phyloP scores from a whole-genome alignment of 2,329 filamentous ascomycete genomes.

The Catunica adiposa region DNA sequence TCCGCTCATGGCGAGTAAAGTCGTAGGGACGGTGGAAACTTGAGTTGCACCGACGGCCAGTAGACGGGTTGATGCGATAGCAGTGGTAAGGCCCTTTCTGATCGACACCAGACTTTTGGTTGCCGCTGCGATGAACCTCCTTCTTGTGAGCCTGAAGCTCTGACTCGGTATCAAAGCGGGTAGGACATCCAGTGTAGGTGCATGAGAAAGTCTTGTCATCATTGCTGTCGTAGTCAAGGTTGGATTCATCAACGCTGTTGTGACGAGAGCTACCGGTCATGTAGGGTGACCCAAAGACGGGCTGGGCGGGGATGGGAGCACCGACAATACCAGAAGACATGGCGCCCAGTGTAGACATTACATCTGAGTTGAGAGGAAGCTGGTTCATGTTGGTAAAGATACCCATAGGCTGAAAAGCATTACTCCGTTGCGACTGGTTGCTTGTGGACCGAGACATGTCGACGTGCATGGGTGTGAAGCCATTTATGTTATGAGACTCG shows the following conservation, averaged over 20 bases:
- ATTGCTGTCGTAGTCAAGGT: neutral
- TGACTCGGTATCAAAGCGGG: slow-evolving; percentile 73
- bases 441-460: neutral
- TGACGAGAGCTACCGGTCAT: neutral
- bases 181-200: slow-evolving; percentile 79
- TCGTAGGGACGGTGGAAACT: slow-evolving; percentile 86
- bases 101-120: slow-evolving; percentile 29
- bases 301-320: too few species aligned
- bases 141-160: slow-evolving; percentile 91
- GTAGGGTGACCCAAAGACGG: too few species aligned
- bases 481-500: too few species aligned
- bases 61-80: slow-evolving; percentile 83
- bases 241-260: neutral
- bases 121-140: slow-evolving; percentile 73
- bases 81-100: slow-evolving; percentile 90
- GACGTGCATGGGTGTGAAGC: neutral
- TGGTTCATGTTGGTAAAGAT: too few species aligned
- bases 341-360: too few species aligned
- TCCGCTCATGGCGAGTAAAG: slow-evolving; percentile 88
- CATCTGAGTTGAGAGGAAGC: too few species aligned
- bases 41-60: slow-evolving; percentile 62
- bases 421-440: neutral
- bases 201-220: slow-evolving; percentile 61
- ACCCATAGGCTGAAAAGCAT: neutral
- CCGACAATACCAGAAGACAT: too few species aligned